Conservation (phyloP, 352 stramenopile genomes). For the Plasmopara viticola region DNA sequence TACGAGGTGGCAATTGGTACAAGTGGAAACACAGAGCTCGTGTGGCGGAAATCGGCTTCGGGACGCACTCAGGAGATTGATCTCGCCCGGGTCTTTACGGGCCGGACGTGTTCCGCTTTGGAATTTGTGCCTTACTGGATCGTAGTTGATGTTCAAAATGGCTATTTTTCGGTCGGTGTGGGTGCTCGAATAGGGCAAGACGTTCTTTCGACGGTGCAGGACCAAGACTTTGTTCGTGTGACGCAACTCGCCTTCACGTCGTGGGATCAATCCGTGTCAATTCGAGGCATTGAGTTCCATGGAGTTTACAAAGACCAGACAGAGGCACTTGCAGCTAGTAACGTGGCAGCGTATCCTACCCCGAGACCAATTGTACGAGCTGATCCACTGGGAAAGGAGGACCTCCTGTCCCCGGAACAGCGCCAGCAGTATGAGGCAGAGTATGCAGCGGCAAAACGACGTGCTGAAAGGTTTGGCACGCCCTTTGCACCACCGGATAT, state of each 20-base stretch:
- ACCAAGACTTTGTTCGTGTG: conserved; percentile 33
- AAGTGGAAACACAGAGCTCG: conserved; percentile 70
- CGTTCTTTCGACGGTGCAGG: conserved; percentile 42
- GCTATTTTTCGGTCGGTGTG: conserved; percentile 41
- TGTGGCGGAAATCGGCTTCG: conserved; percentile 49
- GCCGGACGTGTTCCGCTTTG: conserved; percentile 50
- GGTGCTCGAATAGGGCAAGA: conserved; percentile 48
- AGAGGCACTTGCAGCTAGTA: conserved; percentile 22
- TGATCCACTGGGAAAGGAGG: conserved; percentile 46
- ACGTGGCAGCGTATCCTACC: conserved; percentile 32
- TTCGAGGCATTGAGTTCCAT: conserved; percentile 40
- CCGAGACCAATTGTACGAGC: conserved; percentile 50
- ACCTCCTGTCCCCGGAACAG: conserved; percentile 58
- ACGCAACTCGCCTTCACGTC: conserved; percentile 54
- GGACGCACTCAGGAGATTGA: conserved; percentile 42
- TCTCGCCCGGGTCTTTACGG: conserved; percentile 53
- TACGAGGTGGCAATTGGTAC: conserved; percentile 64
- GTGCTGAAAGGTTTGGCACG: conserved; percentile 60
- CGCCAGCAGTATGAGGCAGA: conserved; percentile 41
- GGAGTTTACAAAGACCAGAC: conserved; percentile 27
- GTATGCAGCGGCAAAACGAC: conserved; percentile 36
- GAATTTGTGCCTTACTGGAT: conserved; percentile 73
- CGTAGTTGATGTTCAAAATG: conserved; percentile 31
- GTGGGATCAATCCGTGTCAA: conserved; percentile 49
- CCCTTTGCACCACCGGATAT: conserved; percentile 51